Conservation (phyloP, 2,329 filamentous ascomycete genomes). For the Corniculantispora saksenae region DNA sequence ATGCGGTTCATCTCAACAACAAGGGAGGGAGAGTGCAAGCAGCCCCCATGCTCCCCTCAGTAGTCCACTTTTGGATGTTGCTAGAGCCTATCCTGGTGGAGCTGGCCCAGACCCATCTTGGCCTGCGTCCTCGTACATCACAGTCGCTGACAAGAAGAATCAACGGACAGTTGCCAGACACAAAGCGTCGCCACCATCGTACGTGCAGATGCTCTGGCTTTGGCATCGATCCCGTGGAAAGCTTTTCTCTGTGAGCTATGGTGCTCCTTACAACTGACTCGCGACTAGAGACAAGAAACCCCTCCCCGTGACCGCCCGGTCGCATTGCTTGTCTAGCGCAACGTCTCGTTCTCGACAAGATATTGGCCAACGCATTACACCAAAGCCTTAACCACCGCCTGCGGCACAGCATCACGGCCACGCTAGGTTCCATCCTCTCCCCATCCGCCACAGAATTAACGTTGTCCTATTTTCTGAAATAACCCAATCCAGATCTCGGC, state of each 20-base stretch:
- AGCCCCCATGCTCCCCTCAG: too few relatives aligned
- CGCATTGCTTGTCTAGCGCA: background rate
- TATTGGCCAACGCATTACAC: background rate
- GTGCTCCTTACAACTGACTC: background rate
- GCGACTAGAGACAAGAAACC: background rate
- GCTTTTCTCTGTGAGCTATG: too few relatives aligned
- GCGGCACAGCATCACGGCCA: background rate
- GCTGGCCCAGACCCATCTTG: background rate
- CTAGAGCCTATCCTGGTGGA: background rate
- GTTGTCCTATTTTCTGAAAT: background rate
- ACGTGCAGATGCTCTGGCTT: background rate
- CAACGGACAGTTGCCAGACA: background rate
- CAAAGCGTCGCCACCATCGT: background rate
- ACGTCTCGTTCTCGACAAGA: background rate
- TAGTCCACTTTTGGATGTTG: background rate
- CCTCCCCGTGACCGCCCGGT: background rate
- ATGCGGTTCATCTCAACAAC: background rate
- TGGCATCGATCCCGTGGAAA: background rate
- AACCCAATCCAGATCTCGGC: background rate
- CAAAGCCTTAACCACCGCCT: background rate
- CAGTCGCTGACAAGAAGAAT: background rate
- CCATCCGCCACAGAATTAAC: background rate
- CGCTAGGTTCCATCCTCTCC: background rate
- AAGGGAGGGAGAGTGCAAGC: background rate
- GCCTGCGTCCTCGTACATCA: background rate